phyloP scores from a whole-genome alignment of 305 asterid genomes.

The Solanum chacoense region DNA sequence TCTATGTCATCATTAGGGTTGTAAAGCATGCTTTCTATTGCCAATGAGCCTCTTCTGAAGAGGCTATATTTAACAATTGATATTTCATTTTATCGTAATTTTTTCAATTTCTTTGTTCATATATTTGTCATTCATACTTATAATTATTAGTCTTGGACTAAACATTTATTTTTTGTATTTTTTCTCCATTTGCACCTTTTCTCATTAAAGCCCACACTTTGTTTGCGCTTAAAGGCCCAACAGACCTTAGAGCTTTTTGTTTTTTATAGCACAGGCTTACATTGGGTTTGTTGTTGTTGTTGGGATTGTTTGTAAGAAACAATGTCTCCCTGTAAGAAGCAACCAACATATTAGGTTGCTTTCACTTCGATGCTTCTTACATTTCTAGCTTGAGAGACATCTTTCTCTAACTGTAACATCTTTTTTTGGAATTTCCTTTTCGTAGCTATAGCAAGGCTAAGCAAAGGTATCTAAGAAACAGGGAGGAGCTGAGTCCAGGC shows the following conservation, averaged over 20 bases:
- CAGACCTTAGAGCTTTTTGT: background rate
- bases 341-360: background rate
- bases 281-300: background rate
- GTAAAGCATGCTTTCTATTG: background rate
- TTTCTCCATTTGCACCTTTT: background rate
- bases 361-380: background rate
- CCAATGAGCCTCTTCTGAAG: background rate
- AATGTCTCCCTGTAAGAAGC: background rate
- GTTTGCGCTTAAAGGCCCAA: background rate
- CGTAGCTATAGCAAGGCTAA: conserved; percentile 85
- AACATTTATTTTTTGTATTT: background rate
- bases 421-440: conserved; percentile 1
- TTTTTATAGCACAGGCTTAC: background rate
- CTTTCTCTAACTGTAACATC: conserved; percentile 1
- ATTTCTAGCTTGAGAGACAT: background rate
- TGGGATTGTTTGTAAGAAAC: background rate
- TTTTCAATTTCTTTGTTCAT: background rate
- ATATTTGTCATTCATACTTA: background rate
- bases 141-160: background rate
- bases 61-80: background rate
- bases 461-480: conserved; percentile 59
- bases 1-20: background rate
- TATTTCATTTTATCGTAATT: background rate
- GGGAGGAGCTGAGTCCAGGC: conserved; percentile 68
- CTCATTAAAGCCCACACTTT: background rate